Base-by-base conservation (phyloP, 441 rosid species). In the Omphalea diandra region DNA sequence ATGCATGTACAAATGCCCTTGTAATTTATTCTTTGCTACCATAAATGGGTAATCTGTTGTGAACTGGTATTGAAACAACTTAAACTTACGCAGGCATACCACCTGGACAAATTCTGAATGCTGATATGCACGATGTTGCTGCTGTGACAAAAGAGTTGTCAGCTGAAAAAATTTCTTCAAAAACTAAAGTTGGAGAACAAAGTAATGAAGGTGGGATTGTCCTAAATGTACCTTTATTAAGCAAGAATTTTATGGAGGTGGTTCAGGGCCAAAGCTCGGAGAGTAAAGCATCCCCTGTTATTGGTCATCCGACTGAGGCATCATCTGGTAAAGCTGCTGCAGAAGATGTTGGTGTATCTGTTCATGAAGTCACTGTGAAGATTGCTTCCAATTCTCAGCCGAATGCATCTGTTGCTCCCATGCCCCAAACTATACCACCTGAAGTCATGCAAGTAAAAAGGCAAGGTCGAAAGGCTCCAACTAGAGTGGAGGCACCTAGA, bases 401-500 rank as follows among this genome's bases (percentile, higher is more conserved):
- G 61, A 68, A 50, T 72, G 73, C 77, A 55, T 63, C 84, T 65
- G 59, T 62, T 59, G 52, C 65, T 72, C 60, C 63, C 22, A 67
- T 75, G 43, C 57, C 80, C 54, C 82, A 68, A 55, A 75, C 77
- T 35, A 43, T 65, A 46, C 32, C 78, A 49, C 47, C 79, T 31
- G 85, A 73, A 57, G 60, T 80, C 31, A 24, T 67, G 53, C 83
- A 69, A 43, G 80, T 35, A 41, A 84, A 71, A 78, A 76, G 86
- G 81, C 83, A 73, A 62, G 85, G 85, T 44, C 86, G 83, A 29
- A 86, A 82, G 69, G 47, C 77, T 63, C 78, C 76, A 65, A 41
- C 47, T 32, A 80, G 80, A 62, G 79, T 49, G 2, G 87, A 83
- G 72, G 74, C 77, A 38, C 83, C 86, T 24, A 80, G 73, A 79